phyloP scores from a whole-genome alignment of 495 filamentous ascomycete genomes.

The Emericellopsis terricola region DNA sequence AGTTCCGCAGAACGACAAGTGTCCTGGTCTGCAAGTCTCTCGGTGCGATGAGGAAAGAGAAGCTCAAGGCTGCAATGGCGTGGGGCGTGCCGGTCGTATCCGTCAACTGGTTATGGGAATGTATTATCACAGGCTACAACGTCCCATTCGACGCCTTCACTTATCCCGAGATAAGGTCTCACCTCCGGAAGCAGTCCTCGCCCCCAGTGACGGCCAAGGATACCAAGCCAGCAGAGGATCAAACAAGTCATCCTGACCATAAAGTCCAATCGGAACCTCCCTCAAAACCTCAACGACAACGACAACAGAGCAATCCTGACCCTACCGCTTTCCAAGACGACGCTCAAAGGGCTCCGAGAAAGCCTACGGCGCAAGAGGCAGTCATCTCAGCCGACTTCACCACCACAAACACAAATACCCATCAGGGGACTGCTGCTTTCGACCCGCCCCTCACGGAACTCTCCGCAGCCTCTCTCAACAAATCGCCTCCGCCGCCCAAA shows the following conservation, averaged over 20 bases:
- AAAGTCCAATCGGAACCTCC: too few species aligned
- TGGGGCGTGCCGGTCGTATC: conserved; percentile 66
- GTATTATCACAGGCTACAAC: conserved; percentile 31
- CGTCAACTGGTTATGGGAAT: conserved; percentile 69
- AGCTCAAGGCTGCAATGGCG: conserved; percentile 51
- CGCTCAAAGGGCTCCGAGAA: conserved; percentile 1
- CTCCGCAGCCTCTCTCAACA: conserved; percentile 19
- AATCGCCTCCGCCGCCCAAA: conserved; percentile 7
- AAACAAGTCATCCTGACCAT: not conserved
- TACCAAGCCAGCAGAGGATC: not conserved
- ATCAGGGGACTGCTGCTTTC: conserved; percentile 8
- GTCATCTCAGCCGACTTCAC: conserved; percentile 11
- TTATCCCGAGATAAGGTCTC: conserved; percentile 17
- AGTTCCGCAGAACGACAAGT: conserved; percentile 43
- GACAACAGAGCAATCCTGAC: too few species aligned
- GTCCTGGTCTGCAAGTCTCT: conserved; percentile 50
- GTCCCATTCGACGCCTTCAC: conserved; percentile 18
- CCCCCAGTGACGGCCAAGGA: not conserved
- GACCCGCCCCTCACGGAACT: conserved; percentile 20
- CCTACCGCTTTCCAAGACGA: conserved; percentile 12
- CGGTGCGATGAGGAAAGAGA: conserved; percentile 42
- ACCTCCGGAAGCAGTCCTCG: conserved; percentile 2
- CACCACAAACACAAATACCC: conserved; percentile 20
- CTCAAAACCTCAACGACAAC: too few species aligned
- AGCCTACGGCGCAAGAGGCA: conserved; percentile 2